Evolutionary conservation across 495 filamentous ascomycete genomes (phyloP).

Genomic region (Platismatia glauca): DNA sequence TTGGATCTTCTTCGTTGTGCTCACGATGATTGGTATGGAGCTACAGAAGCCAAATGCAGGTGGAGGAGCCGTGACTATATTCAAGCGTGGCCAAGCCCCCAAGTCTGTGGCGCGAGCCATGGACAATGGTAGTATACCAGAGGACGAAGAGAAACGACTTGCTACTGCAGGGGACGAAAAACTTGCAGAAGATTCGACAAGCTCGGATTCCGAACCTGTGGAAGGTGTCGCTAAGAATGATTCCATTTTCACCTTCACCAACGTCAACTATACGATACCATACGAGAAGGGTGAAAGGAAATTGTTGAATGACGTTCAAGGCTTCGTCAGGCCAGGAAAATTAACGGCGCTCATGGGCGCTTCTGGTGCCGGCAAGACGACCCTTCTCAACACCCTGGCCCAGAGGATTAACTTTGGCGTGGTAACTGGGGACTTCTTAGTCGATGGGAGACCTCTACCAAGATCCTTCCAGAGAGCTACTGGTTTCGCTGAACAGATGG

Average conservation of each 20-base stretch:
- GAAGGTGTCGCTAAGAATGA: constrained; percentile 48
- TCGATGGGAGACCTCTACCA: constrained; percentile 45
- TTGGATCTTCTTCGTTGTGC: constrained; percentile 43
- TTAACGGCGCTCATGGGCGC: constrained; percentile 64
- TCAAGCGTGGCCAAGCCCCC: constrained; percentile 53
- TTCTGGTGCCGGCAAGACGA: constrained; percentile 58
- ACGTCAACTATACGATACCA: constrained; percentile 68
- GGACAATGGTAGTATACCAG: constrained; percentile 28
- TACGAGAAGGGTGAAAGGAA: constrained; percentile 49
- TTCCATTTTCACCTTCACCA: constrained; percentile 67
- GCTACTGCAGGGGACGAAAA: constrained; percentile 22
- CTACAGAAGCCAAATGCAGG: constrained; percentile 62
- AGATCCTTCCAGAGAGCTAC: constrained; percentile 59
- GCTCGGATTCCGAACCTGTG: constrained; percentile 25
- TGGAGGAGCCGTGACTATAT: constrained; percentile 61
- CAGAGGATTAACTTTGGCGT: constrained; percentile 48
- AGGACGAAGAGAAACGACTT: constrained; percentile 41
- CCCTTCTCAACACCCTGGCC: constrained; percentile 45
- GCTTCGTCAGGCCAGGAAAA: constrained; percentile 61
- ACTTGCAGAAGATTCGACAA: constrained; percentile 24
- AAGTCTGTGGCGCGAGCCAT: constrained; percentile 42
- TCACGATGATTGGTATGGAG: constrained; percentile 59
- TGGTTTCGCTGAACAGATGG: constrained; percentile 73
- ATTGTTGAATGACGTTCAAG: constrained; percentile 55
- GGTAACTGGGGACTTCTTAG: constrained; percentile 42